phyloP scores from a whole-genome alignment of 208 protist genomes.

The Phytomonas sp. region DNA sequence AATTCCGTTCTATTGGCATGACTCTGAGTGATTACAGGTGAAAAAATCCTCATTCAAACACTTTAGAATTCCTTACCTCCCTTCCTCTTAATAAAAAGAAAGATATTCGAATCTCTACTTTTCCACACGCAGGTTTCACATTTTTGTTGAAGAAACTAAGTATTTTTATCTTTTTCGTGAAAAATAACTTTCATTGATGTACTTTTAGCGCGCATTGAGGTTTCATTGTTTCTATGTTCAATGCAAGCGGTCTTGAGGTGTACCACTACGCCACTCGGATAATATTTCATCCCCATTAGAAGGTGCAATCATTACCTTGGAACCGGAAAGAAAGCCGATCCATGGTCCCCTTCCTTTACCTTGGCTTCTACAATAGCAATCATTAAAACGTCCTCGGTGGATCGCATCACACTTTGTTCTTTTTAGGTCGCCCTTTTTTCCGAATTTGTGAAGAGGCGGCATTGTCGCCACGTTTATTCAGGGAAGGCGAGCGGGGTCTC shows the following conservation, averaged over 20 bases:
- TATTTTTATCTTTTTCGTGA: neutral
- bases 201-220: neutral
- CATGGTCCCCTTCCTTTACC: neutral
- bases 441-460: neutral
- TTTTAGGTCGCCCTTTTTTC: neutral
- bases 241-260: neutral
- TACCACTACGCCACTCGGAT: neutral
- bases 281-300: neutral
- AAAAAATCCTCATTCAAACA: neutral
- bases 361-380: neutral
- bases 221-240: neutral
- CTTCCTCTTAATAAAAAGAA: neutral
- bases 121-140: neutral
- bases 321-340: neutral
- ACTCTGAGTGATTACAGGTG: neutral
- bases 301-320: neutral
- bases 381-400: neutral
- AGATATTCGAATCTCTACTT: neutral
- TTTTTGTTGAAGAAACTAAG: neutral
- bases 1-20: neutral
- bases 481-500: neutral
- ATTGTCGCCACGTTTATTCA: neutral
- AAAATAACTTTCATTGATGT: neutral
- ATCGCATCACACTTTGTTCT: neutral
- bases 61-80: neutral